Percentiles rank a stretch among this genome's conserved stretches.
phyloP scores from a whole-genome alignment of 805 yeast genomes.

The Pichia phayaonensis region DNA sequence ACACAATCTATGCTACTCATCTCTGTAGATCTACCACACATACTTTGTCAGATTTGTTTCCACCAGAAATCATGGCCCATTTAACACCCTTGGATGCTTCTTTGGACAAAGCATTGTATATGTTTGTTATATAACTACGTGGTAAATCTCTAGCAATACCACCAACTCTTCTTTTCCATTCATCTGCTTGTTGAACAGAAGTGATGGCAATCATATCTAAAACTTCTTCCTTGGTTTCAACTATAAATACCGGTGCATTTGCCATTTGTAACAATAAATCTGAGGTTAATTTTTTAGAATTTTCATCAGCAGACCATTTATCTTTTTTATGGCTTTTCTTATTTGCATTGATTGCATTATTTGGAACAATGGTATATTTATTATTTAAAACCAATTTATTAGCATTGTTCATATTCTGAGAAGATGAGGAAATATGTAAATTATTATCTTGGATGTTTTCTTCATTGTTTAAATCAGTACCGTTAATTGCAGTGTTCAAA shows the following conservation, averaged over 20 bases:
- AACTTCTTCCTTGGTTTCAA: conserved; percentile 80
- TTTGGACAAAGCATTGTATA: conserved; percentile 63
- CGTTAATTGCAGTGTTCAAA: conserved; percentile 23
- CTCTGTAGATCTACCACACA: conserved; percentile 61
- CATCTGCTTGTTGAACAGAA: conserved; percentile 68
- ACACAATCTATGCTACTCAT: conserved; percentile 13
- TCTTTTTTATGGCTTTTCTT: conserved; percentile 70
- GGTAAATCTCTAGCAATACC: conserved; percentile 76
- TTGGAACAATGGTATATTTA: conserved; percentile 60
- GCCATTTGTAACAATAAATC: conserved; percentile 47
- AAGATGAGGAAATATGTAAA: not conserved
- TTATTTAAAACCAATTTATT: conserved; percentile 28
- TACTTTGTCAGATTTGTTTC: conserved; percentile 71
- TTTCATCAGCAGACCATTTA: conserved; percentile 69
- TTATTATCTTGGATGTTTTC: conserved; percentile 4
- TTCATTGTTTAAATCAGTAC: conserved; percentile 9
- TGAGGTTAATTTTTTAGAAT: conserved; percentile 54
- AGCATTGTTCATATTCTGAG: not conserved
- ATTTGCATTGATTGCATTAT: conserved; percentile 74
- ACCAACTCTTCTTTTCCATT: conserved; percentile 77
- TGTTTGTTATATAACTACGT: conserved; percentile 67
- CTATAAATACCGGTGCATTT: conserved; percentile 63
- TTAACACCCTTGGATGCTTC: conserved; percentile 66
- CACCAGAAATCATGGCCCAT: conserved; percentile 72
- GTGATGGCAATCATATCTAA: conserved; percentile 76